Evolutionary conservation across 305 asterid genomes (phyloP).

Genomic region (Fraxinus velutina): DNA sequence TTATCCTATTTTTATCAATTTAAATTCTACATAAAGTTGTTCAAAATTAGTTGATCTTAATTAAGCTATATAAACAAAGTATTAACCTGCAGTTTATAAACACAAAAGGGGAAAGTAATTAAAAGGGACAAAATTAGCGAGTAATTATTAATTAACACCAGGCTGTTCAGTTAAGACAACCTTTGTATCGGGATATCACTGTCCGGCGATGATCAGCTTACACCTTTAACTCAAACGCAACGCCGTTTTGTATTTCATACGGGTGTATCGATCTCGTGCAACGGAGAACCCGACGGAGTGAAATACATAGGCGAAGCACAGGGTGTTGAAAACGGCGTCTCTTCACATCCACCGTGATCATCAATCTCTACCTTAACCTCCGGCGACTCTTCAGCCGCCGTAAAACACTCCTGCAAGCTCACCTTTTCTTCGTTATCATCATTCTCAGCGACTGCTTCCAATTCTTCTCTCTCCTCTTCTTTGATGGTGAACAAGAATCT

Average conservation of each 20-base stretch:
- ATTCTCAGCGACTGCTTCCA: conserved; percentile 31
- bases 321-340: conserved; percentile 51
- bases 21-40: background rate
- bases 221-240: background rate
- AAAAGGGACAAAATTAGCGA: background rate
- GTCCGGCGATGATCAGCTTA: background rate
- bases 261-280: background rate
- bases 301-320: conserved; percentile 47
- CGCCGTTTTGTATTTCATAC: background rate
- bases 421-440: background rate
- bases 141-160: background rate
- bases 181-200: background rate
- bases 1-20: no score
- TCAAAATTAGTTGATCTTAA: no score
- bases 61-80: background rate
- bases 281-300: conserved; percentile 45
- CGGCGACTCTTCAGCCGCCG: conserved; percentile 24
- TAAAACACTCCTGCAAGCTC: conserved; percentile 34
- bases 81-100: background rate
- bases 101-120: background rate
- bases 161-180: background rate
- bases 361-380: background rate
- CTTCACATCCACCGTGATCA: background rate
- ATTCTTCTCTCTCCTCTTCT: conserved; percentile 50
- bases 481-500: conserved; percentile 49